Base-by-base conservation (phyloP, 495 filamentous ascomycete species). In the Aspergillus nanangensis region DNA sequence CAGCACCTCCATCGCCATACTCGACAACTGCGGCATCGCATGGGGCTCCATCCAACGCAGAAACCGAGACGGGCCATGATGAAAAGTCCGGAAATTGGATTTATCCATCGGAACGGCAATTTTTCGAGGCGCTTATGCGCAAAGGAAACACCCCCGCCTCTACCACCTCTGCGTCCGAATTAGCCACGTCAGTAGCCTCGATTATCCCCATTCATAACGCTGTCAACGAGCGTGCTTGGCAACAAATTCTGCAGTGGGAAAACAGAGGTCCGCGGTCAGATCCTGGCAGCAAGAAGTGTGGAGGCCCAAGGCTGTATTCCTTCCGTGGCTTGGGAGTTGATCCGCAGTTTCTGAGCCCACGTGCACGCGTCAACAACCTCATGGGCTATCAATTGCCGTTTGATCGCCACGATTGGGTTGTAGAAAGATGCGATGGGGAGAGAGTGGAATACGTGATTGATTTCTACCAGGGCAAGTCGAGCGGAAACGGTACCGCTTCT, bases 141-240 rank as follows among this genome's bases (percentile, higher is more conserved):
- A 97, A 97, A 55, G 71, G 73, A 24, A 81, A 70, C 49, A 67
- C 62, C 0, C 69, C 71, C 7, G 44, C 44, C 14, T 71, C 71
- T 5, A 63, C 67, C 1, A 41, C 53, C n/a, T 65, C 70, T 4
- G 56, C 69, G 2, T 62, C 62, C 1, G 68, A 74, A 47, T 50
- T 74, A 22, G 80, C 81, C 1, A 69, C 74, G 17, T 87, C 94
- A 57, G 95, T 96, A 79, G 79, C 78, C 43, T 84, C 86, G 18
- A 89, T 97, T 22, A 91, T 97, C 38, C 93, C 93, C 1, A 96
- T 98, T 60, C 93, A 98, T 66, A 98, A 98, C 63, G 93, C 93
- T 41, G 93, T 98, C 58, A 93, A 92, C 67, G 88, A 93, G 74
- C 78, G 86, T 38, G 88, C 88, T 2, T 93, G 88, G 88, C 70